Base-by-base conservation (phyloP, 352 stramenopile genomes). In the Sclerospora graminicola region DNA sequence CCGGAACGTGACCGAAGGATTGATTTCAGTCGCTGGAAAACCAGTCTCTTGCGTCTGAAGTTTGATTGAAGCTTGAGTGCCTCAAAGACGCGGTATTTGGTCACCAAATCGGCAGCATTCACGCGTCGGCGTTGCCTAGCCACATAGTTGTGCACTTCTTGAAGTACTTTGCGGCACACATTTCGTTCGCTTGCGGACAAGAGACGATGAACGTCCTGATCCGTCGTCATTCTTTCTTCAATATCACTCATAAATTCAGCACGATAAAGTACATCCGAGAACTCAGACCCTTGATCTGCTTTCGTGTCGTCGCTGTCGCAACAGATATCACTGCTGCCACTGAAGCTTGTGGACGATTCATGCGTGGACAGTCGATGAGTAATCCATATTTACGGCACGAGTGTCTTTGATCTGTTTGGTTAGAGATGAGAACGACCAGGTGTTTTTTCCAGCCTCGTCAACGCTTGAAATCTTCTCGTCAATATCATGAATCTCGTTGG, bases 401-500 rank as follows among this genome's bases (percentile, higher is more conserved):
- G 41, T 54, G 10, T 45, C 41, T n/a, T 38, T 47, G 30, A 46
- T 44, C 8, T 8, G 31, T 20, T 51, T 32, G 3, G 30, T n/a
- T n/a, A 52, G 5, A 28, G 39, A 46, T 8, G 38, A 31, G 8
- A 50, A 63, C 34, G 45, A 26, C 21, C 21, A 14, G 5, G 60
- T 77, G 36, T 80, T 61, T 23, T 84, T 73, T n/a, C n/a, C n/a
- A 14, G 70, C 70, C 31, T 89, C 87, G 61, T 89, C 78, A 21
- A 87, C 86, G 15, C 44, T 52, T 7, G 75, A 61, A 42, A 71
- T 66, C n/a, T 69, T 60, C 11, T 80, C 76, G 32, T 89, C 74
- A 8, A 87, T 59, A 16, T 89, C 74, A 51, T 84, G 69, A 57
- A 89, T 87, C 44, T 89, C 74, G 54, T 87, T 89, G 9, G 68